Conservation (phyloP, 1,139 yeast genomes). For the Saccharomyces hybrid region DNA sequence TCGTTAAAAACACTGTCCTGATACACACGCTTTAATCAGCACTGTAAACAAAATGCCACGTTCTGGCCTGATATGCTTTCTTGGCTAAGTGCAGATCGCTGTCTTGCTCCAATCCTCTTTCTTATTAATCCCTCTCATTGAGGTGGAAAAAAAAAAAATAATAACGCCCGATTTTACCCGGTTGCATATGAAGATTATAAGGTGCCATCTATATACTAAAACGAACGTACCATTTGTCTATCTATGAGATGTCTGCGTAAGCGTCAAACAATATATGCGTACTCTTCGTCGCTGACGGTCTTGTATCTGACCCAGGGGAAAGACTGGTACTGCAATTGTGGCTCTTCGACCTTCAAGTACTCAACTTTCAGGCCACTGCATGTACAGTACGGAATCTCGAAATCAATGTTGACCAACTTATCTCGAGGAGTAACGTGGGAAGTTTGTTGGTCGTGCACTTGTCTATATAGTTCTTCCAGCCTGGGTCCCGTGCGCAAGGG, state of each 20-base stretch:
- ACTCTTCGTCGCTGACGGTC: conserved; percentile 45
- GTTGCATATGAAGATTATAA: conserved; percentile 13
- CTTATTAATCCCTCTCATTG: neutral
- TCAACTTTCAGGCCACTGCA: conserved; percentile 68
- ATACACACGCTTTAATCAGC: neutral
- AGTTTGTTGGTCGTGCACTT: conserved; percentile 38
- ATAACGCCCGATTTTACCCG: conserved; percentile 1
- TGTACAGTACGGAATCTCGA: conserved; percentile 61
- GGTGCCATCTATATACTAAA: conserved; percentile 3
- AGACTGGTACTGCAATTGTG: conserved; percentile 60
- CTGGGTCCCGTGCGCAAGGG: conserved; percentile 33
- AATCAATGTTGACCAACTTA: conserved; percentile 45
- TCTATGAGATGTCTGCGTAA: neutral
- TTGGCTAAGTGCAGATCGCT: neutral
- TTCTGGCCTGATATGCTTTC: neutral
- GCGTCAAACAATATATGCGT: conserved; percentile 24
- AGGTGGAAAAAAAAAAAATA: neutral
- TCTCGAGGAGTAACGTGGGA: conserved; percentile 30
- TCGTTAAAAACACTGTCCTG: neutral
- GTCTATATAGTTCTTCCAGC: conserved; percentile 32
- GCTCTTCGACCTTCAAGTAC: conserved; percentile 62
- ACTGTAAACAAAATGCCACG: neutral
- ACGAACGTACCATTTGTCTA: neutral
- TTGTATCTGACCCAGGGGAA: conserved; percentile 80
- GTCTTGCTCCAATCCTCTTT: neutral